Base-by-base conservation (phyloP, 176 grass and related monocot species). In the Oryza coarctata region DNA sequence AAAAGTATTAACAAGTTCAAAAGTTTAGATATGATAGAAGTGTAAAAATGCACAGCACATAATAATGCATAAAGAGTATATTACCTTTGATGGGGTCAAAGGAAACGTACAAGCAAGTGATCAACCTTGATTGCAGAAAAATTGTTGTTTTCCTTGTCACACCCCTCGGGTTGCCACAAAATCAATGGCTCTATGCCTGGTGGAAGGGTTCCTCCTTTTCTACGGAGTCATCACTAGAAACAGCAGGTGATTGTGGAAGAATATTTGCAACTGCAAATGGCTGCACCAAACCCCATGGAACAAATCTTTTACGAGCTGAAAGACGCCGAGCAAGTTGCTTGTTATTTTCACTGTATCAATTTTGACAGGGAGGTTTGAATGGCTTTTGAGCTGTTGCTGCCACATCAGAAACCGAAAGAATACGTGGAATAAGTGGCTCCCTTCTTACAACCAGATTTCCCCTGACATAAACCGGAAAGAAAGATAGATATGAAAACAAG, bases 31-130 rank as follows among this genome's bases (percentile, higher is more conserved):
- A 32, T 28, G 0, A 89, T 38, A 31, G 4, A 74, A 61, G n/a
- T 87, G 75, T 40, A 71, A 72, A 68, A 65, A 58, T 70, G 33
- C 14, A 68, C 20, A 79, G n/a, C 43, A 62, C 0, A 11, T 79
- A 71, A 85, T 13, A 67, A 82, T 20, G 57, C 32, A 87, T 9
- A 76, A 76, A 73, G 25, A 82, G 29, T 49, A 74, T 65, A 81
- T 43, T 87, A 94, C 93, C 96, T 95, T 88, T 99, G 96, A 88
- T 99, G 96, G 47, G 93, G 91, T 39, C 91, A 85, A 87, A 99
- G 93, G 80, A 88, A 94, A 69, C 82, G 79, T 81, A 99, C 93
- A 80, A 99, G 90, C 74, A 85, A 83, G 64, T 90, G 76, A 85
- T 95, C 93, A 61, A 99, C 96, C 70, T 94, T 91, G 6, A 95